Evolutionary conservation across 2,329 filamentous ascomycete genomes (phyloP), one percentile per base, ranked within the genome.

Genomic region (Tolypocladium tundrense): DNA sequence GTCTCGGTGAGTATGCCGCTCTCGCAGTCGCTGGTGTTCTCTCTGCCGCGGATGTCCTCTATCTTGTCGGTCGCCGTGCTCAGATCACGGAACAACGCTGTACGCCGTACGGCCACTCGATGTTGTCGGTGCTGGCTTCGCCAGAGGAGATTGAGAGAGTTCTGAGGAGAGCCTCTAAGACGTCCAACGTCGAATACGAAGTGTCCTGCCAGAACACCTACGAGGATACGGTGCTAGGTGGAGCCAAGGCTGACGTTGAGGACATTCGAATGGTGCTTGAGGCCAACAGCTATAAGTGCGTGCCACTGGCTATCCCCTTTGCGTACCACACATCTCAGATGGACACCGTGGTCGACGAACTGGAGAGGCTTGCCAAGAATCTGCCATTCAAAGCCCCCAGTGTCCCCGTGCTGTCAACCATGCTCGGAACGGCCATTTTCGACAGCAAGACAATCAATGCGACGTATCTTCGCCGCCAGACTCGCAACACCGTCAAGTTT

Each of bases 1-100:
- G 82, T 62, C 72, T 87, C 31, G 84, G 84, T 55, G 83, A 86
- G 65, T 86, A 85, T 64, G 83, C 84, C 33, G 84, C 84, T 31
- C 75, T 87, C 0, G 73, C 82, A 57, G 77, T 81, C 13, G 81
- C 84, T 51, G 85, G 83, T 31, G 82, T 87, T n/a, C 72, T 88
- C 19, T 84, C 82, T 0, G 79, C 78, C 19, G 75, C 75, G 40
- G 85, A 88, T 63, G 79, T 82, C 61, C 73, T 90, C 11, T 82
- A 80, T 51, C 73, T 89, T 0, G 84, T 88, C 6, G 86, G 86
- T 9, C 66, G 72, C 24, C 77, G 87, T 58, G 85, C 85, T 1
- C 68, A 76, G 61, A 68, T 87, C 16, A 73, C 87, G 9, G 75
- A 82, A 60, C 69, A 78, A 35, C 74, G 77, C 58, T 88, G 85